Conservation (phyloP, 495 filamentous ascomycete species). For the Terfezia claveryi region DNA sequence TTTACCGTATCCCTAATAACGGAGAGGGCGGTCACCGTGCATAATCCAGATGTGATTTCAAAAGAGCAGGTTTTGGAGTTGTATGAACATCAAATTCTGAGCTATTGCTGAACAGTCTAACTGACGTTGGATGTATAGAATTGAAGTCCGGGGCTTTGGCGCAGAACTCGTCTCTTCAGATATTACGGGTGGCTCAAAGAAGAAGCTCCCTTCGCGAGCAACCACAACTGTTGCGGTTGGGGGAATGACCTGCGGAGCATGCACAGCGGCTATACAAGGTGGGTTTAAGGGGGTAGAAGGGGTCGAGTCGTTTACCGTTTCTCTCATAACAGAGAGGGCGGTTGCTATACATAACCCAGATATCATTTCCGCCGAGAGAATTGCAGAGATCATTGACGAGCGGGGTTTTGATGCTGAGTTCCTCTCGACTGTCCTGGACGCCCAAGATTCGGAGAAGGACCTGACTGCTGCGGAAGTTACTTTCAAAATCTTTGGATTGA, state of each 20-base stretch:
- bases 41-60: constrained; percentile 55
- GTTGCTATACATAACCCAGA: constrained; percentile 64
- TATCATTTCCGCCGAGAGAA: constrained; percentile 43
- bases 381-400: constrained; percentile 79
- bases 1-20: constrained; percentile 84
- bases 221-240: constrained; percentile 69
- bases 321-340: constrained; percentile 73
- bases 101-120: background rate
- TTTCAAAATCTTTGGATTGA: constrained; percentile 66
- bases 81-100: background rate
- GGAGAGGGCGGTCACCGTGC: constrained; percentile 73
- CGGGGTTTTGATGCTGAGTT: constrained; percentile 78
- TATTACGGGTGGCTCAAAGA: background rate
- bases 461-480: constrained; percentile 31
- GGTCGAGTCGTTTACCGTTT: constrained; percentile 74
- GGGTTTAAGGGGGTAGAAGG: constrained; percentile 61
- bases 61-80: constrained; percentile 56
- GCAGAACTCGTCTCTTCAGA: constrained; percentile 78
- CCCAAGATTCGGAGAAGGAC: constrained; percentile 22
- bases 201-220: constrained; percentile 25
- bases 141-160: constrained; percentile 89
- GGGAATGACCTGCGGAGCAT: constrained; percentile 95
- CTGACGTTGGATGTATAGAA: constrained; percentile 24
- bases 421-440: constrained; percentile 31
- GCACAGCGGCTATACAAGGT: constrained; percentile 71